Evolutionary conservation across 805 yeast genomes (phyloP).

Genomic region (Pichia exigua): DNA sequence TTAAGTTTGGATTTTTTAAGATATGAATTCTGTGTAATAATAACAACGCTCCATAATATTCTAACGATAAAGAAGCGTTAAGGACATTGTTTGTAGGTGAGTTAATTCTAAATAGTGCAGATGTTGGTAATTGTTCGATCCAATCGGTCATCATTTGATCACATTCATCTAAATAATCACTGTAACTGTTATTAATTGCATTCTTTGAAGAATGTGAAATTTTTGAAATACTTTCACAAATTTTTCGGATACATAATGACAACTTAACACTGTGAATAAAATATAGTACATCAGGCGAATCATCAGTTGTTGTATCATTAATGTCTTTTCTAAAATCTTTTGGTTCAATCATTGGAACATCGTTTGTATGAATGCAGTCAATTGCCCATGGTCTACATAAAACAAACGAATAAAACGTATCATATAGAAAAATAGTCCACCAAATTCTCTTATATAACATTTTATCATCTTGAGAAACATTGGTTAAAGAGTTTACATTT

Average conservation of each 20-base stretch:
- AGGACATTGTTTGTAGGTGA: conserved; percentile 30
- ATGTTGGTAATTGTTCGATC: conserved; percentile 61
- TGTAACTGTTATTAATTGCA: conserved; percentile 8
- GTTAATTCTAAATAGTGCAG: conserved; percentile 50
- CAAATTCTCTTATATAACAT: conserved; percentile 60
- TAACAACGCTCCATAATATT: conserved; percentile 67
- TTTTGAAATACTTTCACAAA: conserved; percentile 21
- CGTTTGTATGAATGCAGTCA: conserved; percentile 54
- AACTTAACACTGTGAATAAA: conserved; percentile 58
- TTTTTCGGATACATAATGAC: conserved; percentile 58
- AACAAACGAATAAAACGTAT: conserved; percentile 54
- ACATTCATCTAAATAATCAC: conserved; percentile 43
- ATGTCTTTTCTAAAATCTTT: conserved; percentile 57
- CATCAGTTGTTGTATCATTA: conserved; percentile 32
- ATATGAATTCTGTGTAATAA: conserved; percentile 65
- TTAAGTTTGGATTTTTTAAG: conserved; percentile 28
- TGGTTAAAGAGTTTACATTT: conserved; percentile 17
- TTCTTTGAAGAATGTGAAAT: conserved; percentile 23
- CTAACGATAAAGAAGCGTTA: conserved; percentile 51
- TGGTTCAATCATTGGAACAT: conserved; percentile 63
- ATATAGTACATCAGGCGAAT: conserved; percentile 38
- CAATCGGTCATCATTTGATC: conserved; percentile 73
- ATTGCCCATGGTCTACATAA: conserved; percentile 68
- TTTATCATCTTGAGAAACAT: conserved; percentile 14
- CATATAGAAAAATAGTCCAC: conserved; percentile 72